Base-by-base conservation (phyloP, 2,329 filamentous ascomycete species). In the Ophiostoma perfectum region DNA sequence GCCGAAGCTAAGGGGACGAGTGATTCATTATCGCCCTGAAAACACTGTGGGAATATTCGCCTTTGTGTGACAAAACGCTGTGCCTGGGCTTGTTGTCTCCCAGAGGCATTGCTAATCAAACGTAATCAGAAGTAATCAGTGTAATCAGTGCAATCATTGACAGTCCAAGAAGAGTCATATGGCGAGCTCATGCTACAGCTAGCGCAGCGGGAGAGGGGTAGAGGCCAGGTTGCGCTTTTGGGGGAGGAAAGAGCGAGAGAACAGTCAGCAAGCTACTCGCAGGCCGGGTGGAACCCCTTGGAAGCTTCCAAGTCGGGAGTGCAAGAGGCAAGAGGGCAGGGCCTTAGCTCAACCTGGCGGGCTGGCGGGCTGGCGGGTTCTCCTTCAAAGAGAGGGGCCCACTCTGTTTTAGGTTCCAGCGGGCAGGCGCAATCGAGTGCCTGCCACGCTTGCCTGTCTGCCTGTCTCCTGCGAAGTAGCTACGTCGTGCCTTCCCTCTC, bases 221-320 rank as follows among this genome's bases (percentile, higher is more conserved):
- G 58, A 45, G 66, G 66, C 45, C 44, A 64, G 36, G 42, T 63
- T 63, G 60, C 38, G 36, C 38, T 42, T 63, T 7, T 39, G 18
- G 49, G 45, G 11, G 45, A 49, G 27, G 27, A 27, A 2, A 27
- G 27, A 27, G 27, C 1, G 27, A 27, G 14, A 18, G 27, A 44
- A 58, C 60, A 64, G 66, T 67, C 60, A 64, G 66, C 60, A 67
- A 67, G 42, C 41, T 18, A 27, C 27, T 27, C 27, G 27, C 27
- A 41, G 36, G 64, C 67, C 12, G 14, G 68, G 71, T 74, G 71
- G 71, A 72, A 72, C 69, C 66, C 66, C 64, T 72, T 73, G 64
- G 72, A 73, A 73, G 70, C 71, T 73, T 73, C 70, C 55, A 67
- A 69, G 14, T 42, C 27, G 27, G 27, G 27, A 27, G 27, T 27